Conservation (phyloP, 2,329 filamentous ascomycete species). For the Grosmannia serpens region DNA sequence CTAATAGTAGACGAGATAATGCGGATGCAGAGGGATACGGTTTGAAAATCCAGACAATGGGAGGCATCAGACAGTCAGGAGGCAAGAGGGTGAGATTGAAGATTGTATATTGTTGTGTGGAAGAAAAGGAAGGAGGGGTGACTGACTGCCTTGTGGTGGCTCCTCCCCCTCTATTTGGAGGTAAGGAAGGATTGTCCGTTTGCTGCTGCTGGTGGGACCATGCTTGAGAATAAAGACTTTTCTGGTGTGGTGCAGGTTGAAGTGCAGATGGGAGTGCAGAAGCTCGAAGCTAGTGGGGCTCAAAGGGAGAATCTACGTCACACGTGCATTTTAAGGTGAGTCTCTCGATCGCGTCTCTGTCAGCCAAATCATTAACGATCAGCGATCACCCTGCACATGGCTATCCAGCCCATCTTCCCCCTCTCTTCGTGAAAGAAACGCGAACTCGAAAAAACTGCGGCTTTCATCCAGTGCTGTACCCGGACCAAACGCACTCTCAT, state of each 20-base stretch:
- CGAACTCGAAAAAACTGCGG: background rate
- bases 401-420: background rate
- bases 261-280: background rate
- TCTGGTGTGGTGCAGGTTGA: background rate
- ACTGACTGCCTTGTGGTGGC: background rate
- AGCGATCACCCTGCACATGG: background rate
- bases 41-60: too few relatives aligned
- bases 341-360: background rate
- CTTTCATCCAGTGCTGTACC: background rate
- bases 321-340: background rate
- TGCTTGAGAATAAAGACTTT: background rate
- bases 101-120: too few relatives aligned
- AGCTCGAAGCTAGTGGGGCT: background rate
- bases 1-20: too few relatives aligned
- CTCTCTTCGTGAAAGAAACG: background rate
- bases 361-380: background rate
- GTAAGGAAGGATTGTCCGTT: too few relatives aligned
- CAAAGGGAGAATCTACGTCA: background rate
- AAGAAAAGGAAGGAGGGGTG: background rate
- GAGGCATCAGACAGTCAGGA: too few relatives aligned
- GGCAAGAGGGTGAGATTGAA: too few relatives aligned
- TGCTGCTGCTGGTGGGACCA: background rate
- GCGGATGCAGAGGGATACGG: too few relatives aligned
- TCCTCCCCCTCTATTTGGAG: background rate
- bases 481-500: background rate